These are phyloP conservation scores for Aquilaria malaccensis DNA, from an alignment of 345 rosid species.

Conservation along the genomic window DNA sequence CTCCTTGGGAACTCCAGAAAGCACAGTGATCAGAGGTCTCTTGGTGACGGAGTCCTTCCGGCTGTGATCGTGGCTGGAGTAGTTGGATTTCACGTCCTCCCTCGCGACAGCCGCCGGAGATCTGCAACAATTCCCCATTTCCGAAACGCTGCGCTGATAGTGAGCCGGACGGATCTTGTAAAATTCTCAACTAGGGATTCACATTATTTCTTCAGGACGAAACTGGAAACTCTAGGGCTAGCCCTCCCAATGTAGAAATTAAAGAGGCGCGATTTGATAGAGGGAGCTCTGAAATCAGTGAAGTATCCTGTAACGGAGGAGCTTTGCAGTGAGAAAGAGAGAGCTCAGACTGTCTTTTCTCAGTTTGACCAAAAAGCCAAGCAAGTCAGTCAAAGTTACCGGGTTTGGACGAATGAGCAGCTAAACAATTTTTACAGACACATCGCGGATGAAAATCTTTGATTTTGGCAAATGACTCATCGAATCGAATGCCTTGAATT, in stretches of 20 bases:
- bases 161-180: constrained; percentile 21
- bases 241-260: constrained; percentile 10
- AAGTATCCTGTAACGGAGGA: constrained; percentile 10
- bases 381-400: background rate
- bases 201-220: constrained; percentile 28
- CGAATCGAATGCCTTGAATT: constrained; percentile 1
- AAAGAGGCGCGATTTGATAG: background rate
- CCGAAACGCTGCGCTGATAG: constrained; percentile 8
- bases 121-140: constrained; percentile 99
- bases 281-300: constrained; percentile 2
- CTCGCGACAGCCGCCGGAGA: constrained; percentile 99
- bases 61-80: constrained; percentile 58
- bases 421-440: too few species aligned
- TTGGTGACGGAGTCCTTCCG: constrained; percentile 47
- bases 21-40: constrained; percentile 69
- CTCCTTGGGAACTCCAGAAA: constrained; percentile 68
- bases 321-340: constrained; percentile 13
- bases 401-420: too few species aligned
- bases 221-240: constrained; percentile 14
- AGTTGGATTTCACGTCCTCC: constrained; percentile 89
- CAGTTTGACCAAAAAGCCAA: too few species aligned
- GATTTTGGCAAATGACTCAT: constrained; percentile 28
- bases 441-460: background rate
- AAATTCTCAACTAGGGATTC: constrained; percentile 30
- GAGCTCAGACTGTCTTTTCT: background rate